Evolutionary conservation across 108 stramenopile species (phyloP).

Genomic region (Parmales sp.): DNA sequence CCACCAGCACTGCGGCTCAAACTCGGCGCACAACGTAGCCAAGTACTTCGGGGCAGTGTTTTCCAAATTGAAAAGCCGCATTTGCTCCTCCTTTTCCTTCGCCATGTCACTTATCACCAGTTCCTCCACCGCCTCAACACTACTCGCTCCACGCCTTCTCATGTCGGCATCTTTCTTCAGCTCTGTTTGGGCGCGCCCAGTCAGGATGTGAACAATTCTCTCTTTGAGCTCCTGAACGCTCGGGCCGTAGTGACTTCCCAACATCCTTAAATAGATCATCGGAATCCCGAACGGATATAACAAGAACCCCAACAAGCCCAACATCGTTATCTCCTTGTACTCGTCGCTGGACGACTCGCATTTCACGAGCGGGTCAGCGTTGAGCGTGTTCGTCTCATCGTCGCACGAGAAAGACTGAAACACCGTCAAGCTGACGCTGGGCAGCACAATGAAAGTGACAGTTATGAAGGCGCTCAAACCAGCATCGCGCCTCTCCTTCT

Average conservation of each 20-base stretch:
- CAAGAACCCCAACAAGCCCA: not conserved
- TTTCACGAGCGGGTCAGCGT: not conserved
- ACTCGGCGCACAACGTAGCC: not conserved
- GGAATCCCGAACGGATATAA: not conserved
- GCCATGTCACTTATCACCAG: no score
- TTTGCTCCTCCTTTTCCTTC: not conserved
- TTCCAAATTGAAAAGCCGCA: not conserved
- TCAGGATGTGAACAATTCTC: not conserved
- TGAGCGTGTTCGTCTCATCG: not conserved
- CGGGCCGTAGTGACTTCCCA: not conserved
- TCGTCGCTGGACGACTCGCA: not conserved
- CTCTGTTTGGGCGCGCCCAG: not conserved
- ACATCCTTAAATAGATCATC: not conserved
- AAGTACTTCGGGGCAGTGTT: not conserved
- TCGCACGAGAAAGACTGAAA: not conserved
- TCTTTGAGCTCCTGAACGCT: not conserved
- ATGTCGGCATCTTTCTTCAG: no score
- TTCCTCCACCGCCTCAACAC: no score
- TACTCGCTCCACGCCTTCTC: no score
- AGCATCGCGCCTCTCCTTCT: not conserved
- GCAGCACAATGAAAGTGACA: not conserved
- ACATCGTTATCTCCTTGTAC: not conserved
- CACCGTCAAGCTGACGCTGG: not conserved
- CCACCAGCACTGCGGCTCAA: slow-evolving; percentile 2
- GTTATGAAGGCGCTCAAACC: not conserved